A percentile compares a stretch with the other conserved stretches of the same genome.
These are phyloP conservation scores for Streptanthus diversifolius DNA, from an alignment of 345 rosid genomes.

Conservation along the genomic window DNA sequence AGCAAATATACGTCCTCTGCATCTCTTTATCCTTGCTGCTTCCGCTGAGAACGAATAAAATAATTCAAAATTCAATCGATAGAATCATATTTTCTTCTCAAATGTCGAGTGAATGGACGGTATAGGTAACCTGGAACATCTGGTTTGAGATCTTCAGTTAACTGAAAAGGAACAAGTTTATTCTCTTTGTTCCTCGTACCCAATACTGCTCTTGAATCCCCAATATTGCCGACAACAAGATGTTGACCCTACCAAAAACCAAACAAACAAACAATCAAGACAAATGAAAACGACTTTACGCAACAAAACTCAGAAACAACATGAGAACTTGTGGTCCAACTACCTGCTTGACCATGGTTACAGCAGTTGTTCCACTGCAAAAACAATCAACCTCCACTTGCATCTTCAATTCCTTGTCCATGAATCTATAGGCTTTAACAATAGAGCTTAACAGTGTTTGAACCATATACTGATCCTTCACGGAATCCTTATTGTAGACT, in stretches of 20 bases:
- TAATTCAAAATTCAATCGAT: background rate
- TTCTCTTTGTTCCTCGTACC: constrained; percentile 70
- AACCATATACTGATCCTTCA: constrained; percentile 51
- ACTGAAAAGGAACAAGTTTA: constrained; percentile 63
- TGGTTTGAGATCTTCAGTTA: constrained; percentile 95
- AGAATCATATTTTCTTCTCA: background rate
- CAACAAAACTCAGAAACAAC: constrained; percentile 10
- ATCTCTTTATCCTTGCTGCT: constrained; percentile 81
- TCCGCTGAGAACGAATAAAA: constrained; percentile 51
- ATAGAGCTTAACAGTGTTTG: constrained; percentile 56
- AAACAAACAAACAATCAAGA: background rate
- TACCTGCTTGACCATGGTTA: constrained; percentile 87
- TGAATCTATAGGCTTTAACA: constrained; percentile 68
- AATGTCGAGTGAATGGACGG: background rate
- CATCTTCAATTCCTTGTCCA: constrained; percentile 87
- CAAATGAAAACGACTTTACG: background rate
- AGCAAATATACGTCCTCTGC: constrained; percentile 90
- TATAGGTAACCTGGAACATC: constrained; percentile 70
- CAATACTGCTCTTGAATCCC: constrained; percentile 91
- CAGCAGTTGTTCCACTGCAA: constrained; percentile 95
- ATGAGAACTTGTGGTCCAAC: background rate
- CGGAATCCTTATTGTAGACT: constrained; percentile 45
- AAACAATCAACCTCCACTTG: constrained; percentile 82
- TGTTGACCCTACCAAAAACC: constrained; percentile 58
- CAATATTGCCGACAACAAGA: constrained; percentile 77